Evolutionary conservation across 495 filamentous ascomycete genomes (phyloP).

Genomic region (Parachaetomium inaequale): DNA sequence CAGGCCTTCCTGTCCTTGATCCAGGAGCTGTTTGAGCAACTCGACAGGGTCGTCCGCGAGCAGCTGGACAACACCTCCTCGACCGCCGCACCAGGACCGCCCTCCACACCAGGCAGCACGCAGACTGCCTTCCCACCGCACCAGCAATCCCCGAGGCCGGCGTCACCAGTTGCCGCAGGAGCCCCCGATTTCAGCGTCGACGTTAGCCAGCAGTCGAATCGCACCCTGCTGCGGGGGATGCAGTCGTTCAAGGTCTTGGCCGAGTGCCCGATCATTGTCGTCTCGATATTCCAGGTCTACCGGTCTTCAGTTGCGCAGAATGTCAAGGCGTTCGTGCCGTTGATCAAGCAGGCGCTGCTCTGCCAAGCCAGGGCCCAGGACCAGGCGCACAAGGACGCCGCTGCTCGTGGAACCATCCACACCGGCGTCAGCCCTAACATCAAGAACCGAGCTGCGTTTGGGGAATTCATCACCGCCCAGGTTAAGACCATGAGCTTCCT

Average conservation of each 20-base stretch:
- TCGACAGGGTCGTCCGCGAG: conserved; percentile 89
- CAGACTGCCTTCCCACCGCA: conserved; percentile 55
- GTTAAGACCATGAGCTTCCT: conserved; percentile 99
- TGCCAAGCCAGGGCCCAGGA: conserved; percentile 92
- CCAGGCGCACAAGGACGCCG: conserved; percentile 82
- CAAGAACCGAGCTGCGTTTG: conserved; percentile 89
- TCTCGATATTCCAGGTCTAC: conserved; percentile 95
- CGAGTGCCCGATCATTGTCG: conserved; percentile 97
- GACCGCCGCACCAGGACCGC: conserved; percentile 55
- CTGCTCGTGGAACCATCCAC: conserved; percentile 70
- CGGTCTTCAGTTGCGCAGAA: conserved; percentile 72
- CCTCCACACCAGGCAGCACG: conserved; percentile 72
- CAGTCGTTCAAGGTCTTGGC: conserved; percentile 98
- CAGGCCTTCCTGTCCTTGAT: conserved; percentile 90
- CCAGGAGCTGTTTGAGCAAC: conserved; percentile 88
- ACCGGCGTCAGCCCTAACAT: conserved; percentile 93
- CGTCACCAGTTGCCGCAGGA: conserved; percentile 75
- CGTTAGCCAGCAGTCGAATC: conserved; percentile 71
- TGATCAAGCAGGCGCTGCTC: conserved; percentile 85
- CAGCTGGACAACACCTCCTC: conserved; percentile 74
- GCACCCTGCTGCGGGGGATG: conserved; percentile 84
- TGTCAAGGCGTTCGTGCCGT: conserved; percentile 86
- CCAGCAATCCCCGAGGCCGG: conserved; percentile 79
- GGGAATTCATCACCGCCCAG: conserved; percentile 95
- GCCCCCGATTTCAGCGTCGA: conserved; percentile 53